A percentile compares a stretch with the other conserved stretches of the same genome.
These are phyloP conservation scores for Paramyrothecium roridum DNA, from an alignment of 2,329 filamentous ascomycete species.

Conservation along the genomic window DNA sequence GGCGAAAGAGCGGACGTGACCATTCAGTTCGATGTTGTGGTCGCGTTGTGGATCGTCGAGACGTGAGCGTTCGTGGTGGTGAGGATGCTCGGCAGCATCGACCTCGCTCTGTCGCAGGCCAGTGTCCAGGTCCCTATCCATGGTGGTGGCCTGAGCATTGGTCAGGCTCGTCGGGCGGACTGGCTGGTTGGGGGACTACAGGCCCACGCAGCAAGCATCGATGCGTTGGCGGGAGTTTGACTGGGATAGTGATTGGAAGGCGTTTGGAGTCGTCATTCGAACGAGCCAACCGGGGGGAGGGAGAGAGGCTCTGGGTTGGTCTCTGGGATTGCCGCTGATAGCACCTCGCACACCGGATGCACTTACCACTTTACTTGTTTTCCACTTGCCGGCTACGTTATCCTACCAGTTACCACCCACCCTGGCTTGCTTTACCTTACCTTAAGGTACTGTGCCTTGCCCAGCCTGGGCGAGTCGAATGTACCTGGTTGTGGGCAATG, in stretches of 20 bases:
- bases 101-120: constrained; percentile 15
- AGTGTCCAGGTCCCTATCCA: constrained; percentile 27
- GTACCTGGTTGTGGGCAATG: not conserved
- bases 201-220: constrained; percentile 44
- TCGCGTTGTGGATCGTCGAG: constrained; percentile 7
- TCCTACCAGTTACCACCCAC: too few relatives aligned
- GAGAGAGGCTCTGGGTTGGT: not conserved
- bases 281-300: not conserved
- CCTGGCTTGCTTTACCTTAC: too few relatives aligned
- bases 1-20: constrained; percentile 14
- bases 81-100: not conserved
- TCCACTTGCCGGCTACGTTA: not conserved
- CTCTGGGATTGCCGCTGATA: not conserved
- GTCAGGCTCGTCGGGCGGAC: constrained; percentile 38
- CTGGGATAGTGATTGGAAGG: constrained; percentile 11
- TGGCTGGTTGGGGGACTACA: constrained; percentile 37
- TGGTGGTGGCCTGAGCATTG: constrained; percentile 41
- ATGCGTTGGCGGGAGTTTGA: constrained; percentile 37
- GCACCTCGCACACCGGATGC: not conserved
- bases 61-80: constrained; percentile 1
- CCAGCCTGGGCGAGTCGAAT: not conserved
- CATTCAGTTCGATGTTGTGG: constrained; percentile 19
- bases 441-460: not conserved
- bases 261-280: not conserved
- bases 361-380: not conserved